Base-by-base conservation (phyloP, 345 rosid species). In the Cardiospermum halicacabum region DNA sequence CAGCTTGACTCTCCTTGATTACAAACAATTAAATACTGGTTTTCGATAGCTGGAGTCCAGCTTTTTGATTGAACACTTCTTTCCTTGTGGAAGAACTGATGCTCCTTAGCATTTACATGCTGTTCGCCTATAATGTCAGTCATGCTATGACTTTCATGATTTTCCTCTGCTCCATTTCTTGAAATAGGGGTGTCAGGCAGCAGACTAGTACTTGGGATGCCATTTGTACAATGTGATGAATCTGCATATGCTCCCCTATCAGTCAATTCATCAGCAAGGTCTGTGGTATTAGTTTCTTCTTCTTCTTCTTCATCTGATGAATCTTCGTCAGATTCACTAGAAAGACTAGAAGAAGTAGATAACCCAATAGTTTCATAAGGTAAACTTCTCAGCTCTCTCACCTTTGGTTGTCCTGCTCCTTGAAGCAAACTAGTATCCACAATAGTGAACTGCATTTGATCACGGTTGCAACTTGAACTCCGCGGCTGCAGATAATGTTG, bases 401-500 rank as follows among this genome's bases (percentile, higher is more conserved):
- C 64, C 69, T 39, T 72, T 28, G 63, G 61, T 69, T 59, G 65
- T 62, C 55, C 73, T 24, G 57, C 58, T 68, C 78, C 75, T 18
- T 65, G 56, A 47, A 61, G 58, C 74, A 61, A 68, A 72, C 96
- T 85, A 31, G 89, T 75, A 73, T 85, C 96, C 42, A 85, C 81
- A 66, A 85, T 65, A 7, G 85, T 85, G 72, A 84, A 85, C 78
- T 75, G 77, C 57, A 70, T 53, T 19, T 58, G 15, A 64, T 80
- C 74, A 36, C 64, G 56, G 53, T 21, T 66, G 63, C 64, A 60
- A 70, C 60, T 72, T 47, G 80, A 75, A 54, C 62, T 82, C 28
- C 75, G 85, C 64, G 96, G 96, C 79, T 84, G 86, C 57, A 85
- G 85, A 68, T 88, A 84, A 53, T 48, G 66, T 16, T 60, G 68